Evolutionary conservation across 306 rosid genomes (phyloP).

Genomic region (Echinosophora koreensis): DNA sequence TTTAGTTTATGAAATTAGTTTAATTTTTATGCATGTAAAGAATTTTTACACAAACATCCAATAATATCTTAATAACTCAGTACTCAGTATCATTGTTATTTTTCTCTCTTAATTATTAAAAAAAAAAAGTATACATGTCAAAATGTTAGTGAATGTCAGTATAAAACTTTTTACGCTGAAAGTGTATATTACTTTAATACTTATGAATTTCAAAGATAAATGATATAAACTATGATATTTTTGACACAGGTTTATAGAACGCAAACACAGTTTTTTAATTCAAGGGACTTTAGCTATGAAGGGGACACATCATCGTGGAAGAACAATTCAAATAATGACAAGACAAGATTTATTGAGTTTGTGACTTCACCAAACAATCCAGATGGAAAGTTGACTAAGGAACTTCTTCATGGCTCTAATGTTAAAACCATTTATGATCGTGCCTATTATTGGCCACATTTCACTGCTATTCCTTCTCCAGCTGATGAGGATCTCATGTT

Average conservation of each 20-base stretch:
- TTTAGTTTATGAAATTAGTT: not conserved
- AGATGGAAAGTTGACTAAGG: slow-evolving; percentile 55
- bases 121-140: too few species aligned
- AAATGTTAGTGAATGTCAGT: too few species aligned
- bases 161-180: too few species aligned
- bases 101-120: too few species aligned
- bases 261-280: slow-evolving; percentile 53
- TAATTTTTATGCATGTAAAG: too few species aligned
- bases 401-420: slow-evolving; percentile 48
- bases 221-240: not conserved
- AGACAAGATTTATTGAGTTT: slow-evolving; percentile 52
- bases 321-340: slow-evolving; percentile 22
- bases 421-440: slow-evolving; percentile 50
- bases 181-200: too few species aligned
- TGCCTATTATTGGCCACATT: slow-evolving; percentile 71
- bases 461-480: slow-evolving; percentile 62
- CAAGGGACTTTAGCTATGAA: slow-evolving; percentile 47
- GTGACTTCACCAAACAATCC: slow-evolving; percentile 78
- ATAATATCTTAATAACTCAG: too few species aligned
- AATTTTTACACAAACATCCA: too few species aligned
- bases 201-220: too few species aligned
- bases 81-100: too few species aligned
- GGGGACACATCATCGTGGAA: slow-evolving; percentile 55
- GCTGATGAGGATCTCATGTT: slow-evolving; percentile 61
- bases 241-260: slow-evolving; percentile 42